Evolutionary conservation across 2,329 filamentous ascomycete species (phyloP).

Genomic region (Exophiala oligosperma): DNA sequence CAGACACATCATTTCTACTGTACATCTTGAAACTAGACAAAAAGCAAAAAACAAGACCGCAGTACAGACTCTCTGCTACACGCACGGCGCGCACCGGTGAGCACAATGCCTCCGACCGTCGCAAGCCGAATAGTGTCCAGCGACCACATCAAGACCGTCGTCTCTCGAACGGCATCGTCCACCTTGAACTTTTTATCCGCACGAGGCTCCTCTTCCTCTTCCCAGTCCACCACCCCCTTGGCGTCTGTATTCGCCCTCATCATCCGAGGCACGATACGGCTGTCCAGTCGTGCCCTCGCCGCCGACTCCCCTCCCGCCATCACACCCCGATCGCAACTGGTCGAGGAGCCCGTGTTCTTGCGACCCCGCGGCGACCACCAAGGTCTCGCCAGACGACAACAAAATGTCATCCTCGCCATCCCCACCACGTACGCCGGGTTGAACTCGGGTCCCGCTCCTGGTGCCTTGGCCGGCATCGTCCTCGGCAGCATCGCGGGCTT

Average conservation of each 20-base stretch:
- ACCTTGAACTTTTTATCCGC: constrained; percentile 6
- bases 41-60: background rate
- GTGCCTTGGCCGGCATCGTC: constrained; percentile 47
- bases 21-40: background rate
- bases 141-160: constrained; percentile 8
- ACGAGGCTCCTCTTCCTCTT: constrained; percentile 2
- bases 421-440: constrained; percentile 61
- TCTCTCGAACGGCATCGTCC: constrained; percentile 18
- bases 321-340: constrained; percentile 1
- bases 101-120: constrained; percentile 19
- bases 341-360: constrained; percentile 16
- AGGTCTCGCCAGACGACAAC: constrained; percentile 25
- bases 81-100: too few species aligned
- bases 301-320: background rate
- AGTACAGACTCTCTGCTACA: background rate
- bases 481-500: constrained; percentile 52
- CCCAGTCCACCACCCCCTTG: constrained; percentile 9
- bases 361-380: background rate
- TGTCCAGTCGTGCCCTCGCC: constrained; percentile 15
- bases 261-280: constrained; percentile 12
- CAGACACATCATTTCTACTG: too few species aligned
- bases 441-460: constrained; percentile 51
- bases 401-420: constrained; percentile 48
- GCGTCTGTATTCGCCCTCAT: constrained; percentile 28
- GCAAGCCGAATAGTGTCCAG: constrained; percentile 9